phyloP scores from a whole-genome alignment of 1,284 basidiomycete genomes.

The Marasmius fiardii region DNA sequence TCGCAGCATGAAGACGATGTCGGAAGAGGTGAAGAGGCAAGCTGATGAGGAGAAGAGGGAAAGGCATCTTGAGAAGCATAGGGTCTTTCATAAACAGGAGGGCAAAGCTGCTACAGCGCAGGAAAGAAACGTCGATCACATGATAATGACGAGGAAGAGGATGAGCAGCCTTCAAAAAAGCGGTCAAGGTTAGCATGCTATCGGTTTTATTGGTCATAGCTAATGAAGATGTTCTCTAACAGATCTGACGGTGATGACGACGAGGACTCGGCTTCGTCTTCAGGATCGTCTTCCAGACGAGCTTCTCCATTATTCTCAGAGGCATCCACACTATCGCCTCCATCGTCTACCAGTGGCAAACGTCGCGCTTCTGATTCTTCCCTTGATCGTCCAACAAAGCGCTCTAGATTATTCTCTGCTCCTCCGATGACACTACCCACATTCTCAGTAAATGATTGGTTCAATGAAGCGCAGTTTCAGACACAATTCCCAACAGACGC shows the following conservation, averaged over 20 bases:
- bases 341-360: not conserved
- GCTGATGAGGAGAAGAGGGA: constrained; percentile 1
- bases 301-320: not conserved
- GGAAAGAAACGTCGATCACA: not conserved
- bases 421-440: not conserved
- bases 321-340: not conserved
- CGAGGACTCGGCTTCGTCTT: not conserved
- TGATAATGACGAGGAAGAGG: not conserved
- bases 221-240: not conserved
- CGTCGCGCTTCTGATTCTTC: not conserved
- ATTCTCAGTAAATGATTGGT: not conserved
- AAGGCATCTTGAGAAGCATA: constrained; percentile 1
- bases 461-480: not conserved
- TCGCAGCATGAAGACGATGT: constrained; percentile 3
- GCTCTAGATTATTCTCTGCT: not conserved
- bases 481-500: not conserved
- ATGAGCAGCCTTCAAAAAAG: not conserved
- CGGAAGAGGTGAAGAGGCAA: constrained; percentile 4
- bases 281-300: not conserved
- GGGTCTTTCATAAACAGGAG: not conserved
- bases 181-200: not conserved
- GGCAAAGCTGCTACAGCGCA: not conserved
- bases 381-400: too few species aligned
- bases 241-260: not conserved
- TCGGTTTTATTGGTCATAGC: not conserved